Evolutionary conservation across 345 rosid species (phyloP).

Genomic region (Chamaenerion angustifolium): DNA sequence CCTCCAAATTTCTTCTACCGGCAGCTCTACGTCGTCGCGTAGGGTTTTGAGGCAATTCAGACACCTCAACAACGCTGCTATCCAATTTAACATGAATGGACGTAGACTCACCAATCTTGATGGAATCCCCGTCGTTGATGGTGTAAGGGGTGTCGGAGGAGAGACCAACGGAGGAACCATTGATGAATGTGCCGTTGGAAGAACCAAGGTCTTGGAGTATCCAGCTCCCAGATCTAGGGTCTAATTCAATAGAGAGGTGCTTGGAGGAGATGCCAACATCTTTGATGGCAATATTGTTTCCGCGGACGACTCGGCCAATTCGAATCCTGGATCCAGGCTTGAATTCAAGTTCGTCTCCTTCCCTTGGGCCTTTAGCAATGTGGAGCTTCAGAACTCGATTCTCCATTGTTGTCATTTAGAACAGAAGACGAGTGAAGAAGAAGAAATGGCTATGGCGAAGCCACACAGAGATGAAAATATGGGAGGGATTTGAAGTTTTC

Average conservation of each 20-base stretch:
- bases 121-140: conserved; percentile 43
- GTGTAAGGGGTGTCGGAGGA: conserved; percentile 23
- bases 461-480: no score
- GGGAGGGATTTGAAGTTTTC: no score
- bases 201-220: conserved; percentile 52
- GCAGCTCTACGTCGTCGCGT: not conserved
- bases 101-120: conserved; percentile 68
- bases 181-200: conserved; percentile 69
- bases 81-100: conserved; percentile 31
- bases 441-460: not conserved
- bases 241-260: conserved; percentile 45
- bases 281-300: conserved; percentile 52
- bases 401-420: conserved; percentile 3
- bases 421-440: not conserved
- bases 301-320: conserved; percentile 63
- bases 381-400: conserved; percentile 25
- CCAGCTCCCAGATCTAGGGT: conserved; percentile 49
- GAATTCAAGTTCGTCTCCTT: conserved; percentile 49
- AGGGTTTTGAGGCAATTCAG: conserved; percentile 7
- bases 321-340: conserved; percentile 32
- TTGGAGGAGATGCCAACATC: conserved; percentile 77
- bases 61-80: conserved; percentile 13
- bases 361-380: conserved; percentile 47
- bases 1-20: not conserved
- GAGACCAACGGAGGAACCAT: conserved; percentile 19